Conservation (phyloP, 1,139 yeast species). For the Taphrina confusa region DNA sequence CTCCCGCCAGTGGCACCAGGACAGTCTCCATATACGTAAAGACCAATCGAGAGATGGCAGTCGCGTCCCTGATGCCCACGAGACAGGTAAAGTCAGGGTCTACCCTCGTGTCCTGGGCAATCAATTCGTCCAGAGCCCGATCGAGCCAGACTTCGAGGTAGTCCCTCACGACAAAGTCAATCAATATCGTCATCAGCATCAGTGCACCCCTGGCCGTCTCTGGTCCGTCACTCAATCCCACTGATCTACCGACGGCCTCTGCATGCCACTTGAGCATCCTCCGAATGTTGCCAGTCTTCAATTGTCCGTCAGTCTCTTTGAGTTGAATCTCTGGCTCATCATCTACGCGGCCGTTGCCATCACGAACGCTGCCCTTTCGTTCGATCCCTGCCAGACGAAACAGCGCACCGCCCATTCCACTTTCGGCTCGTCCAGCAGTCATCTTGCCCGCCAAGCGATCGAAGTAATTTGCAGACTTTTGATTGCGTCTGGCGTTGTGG, state of each 20-base stretch:
- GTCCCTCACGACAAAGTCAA: slow-evolving; percentile 70
- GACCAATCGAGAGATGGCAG: slow-evolving; percentile 65
- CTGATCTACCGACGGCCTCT: slow-evolving; percentile 75
- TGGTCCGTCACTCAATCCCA: slow-evolving; percentile 66
- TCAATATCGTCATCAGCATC: slow-evolving; percentile 65
- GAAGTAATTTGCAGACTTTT: slow-evolving; percentile 34
- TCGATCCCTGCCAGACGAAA: slow-evolving; percentile 36
- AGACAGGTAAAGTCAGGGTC: slow-evolving; percentile 54
- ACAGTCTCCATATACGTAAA: slow-evolving; percentile 73
- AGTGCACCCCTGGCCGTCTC: slow-evolving; percentile 65
- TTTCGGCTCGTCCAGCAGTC: slow-evolving; percentile 21
- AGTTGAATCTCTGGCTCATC: slow-evolving; percentile 41
- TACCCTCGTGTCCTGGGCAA: slow-evolving; percentile 48
- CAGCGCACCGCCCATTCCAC: slow-evolving; percentile 28
- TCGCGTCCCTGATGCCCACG: slow-evolving; percentile 56
- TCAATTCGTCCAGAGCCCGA: slow-evolving; percentile 55
- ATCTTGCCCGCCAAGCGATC: slow-evolving; percentile 34
- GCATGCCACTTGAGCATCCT: slow-evolving; percentile 68
- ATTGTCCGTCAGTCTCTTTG: slow-evolving; percentile 33
- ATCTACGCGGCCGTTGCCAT: slow-evolving; percentile 42
- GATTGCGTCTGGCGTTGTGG: slow-evolving; percentile 28
- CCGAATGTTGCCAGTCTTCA: slow-evolving; percentile 54
- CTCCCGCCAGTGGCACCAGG: slow-evolving; percentile 69
- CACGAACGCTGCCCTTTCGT: slow-evolving; percentile 40
- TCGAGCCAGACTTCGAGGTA: slow-evolving; percentile 78